Base-by-base conservation (phyloP, 1,284 basidiomycete genomes). In the Puccinia novopanici region DNA sequence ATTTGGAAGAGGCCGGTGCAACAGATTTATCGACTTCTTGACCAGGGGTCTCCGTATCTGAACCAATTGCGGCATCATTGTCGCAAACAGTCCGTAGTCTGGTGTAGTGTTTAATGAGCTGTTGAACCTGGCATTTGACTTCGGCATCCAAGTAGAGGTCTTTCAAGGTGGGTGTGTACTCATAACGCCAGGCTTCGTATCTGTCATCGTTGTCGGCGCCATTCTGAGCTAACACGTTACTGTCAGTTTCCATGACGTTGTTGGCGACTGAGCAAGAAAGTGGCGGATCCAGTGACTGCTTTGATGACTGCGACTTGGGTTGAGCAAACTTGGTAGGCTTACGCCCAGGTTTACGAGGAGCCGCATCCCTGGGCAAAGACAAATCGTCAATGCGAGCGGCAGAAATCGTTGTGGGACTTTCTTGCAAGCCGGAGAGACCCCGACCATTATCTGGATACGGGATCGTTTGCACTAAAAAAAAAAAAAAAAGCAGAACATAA, bases 131-230 rank as follows among this genome's bases (percentile, higher is more conserved):
- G 40, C 3, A 45, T 40, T 73, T 80, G 37, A 80, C 70, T 19
- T 73, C 57, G 3, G 68, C 27, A 65, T 80, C 78, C 50, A 80
- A 12, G 59, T 80, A 80, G 2, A 71, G 45, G 63, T 80, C 78
- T 55, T 73, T 80, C 30, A 48, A 34, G 45, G 84, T 75, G 3
- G 83, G 80, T 48, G 84, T 84, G 55, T 82, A 85, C 81, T 85
- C 84, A 79, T 82, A 84, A 76, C 83, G 82, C 84, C 84, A 85
- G 2, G 82, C 57, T 67, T 84, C 83, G 76, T 83, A 84, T 70
- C 81, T 72, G 24, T 85, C 84, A 52, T 82, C 82, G 10, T 34
- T n/a, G 24, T 81, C 79, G 34, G 57, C n/a, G 45, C 27, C 27
- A 22, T 63, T 80, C 17, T 40, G n/a, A 50, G 59, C 55, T 17